These are phyloP conservation scores for Tetrastigma voinierianum DNA, from an alignment of 164 flowering plant genomes.

Conservation along the genomic window DNA sequence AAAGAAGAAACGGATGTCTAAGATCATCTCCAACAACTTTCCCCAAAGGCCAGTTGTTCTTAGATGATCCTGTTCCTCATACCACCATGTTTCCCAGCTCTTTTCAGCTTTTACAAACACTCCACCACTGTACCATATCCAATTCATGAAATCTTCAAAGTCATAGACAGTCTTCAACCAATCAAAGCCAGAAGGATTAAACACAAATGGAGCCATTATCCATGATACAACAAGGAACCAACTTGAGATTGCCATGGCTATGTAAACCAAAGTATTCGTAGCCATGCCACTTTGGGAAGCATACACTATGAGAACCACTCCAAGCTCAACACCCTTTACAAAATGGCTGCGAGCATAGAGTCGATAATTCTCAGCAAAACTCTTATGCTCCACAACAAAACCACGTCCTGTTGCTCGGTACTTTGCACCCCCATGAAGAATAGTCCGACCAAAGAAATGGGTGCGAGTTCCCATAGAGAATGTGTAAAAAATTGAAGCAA, in stretches of 20 bases:
- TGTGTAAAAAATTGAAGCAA: slow-evolving; percentile 77
- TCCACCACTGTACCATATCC: slow-evolving; percentile 82
- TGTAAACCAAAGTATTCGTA: slow-evolving; percentile 61
- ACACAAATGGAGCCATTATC: slow-evolving; percentile 85
- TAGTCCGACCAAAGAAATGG: slow-evolving; percentile 90
- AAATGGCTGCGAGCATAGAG: slow-evolving; percentile 94
- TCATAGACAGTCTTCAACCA: slow-evolving; percentile 96
- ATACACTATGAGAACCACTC: slow-evolving; percentile 71
- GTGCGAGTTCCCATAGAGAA: slow-evolving; percentile 91
- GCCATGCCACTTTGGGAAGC: slow-evolving; percentile 65
- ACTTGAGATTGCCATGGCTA: slow-evolving; percentile 72
- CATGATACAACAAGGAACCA: slow-evolving; percentile 94
- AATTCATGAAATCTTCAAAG: slow-evolving; percentile 80
- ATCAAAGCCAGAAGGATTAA: slow-evolving; percentile 98
- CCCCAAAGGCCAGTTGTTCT: slow-evolving; percentile 93
- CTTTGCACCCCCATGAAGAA: slow-evolving; percentile 98
- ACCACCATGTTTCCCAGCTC: slow-evolving; percentile 99
- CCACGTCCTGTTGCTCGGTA: slow-evolving; percentile 98
- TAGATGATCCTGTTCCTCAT: slow-evolving; percentile 88
- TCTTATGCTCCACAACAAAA: slow-evolving; percentile 89
- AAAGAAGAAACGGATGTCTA: slow-evolving; percentile 93
- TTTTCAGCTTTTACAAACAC: slow-evolving; percentile 64
- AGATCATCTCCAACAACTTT: slow-evolving; percentile 73
- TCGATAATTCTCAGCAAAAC: slow-evolving; percentile 88
- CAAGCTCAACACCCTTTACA: slow-evolving; percentile 90